Percentiles rank a stretch among this genome's conserved stretches.
Conservation (phyloP, 306 rosid genomes). For the Crotalaria pallida region DNA sequence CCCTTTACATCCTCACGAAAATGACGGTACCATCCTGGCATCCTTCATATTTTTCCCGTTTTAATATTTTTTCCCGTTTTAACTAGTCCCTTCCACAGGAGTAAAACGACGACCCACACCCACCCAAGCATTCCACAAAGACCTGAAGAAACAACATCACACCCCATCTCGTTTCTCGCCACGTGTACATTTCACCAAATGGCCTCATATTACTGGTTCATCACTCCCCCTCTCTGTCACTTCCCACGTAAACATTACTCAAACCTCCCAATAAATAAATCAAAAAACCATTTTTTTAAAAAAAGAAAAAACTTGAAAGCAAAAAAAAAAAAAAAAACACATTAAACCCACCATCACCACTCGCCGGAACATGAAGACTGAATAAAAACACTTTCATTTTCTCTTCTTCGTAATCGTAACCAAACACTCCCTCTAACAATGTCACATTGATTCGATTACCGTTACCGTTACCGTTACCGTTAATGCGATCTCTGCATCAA, state of each 20-base stretch:
- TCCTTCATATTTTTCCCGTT: too few species aligned
- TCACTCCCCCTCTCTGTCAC: background rate
- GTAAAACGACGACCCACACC: background rate
- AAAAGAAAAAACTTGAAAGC: background rate
- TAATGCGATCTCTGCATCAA: constrained; percentile 56
- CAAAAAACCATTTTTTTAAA: too few species aligned
- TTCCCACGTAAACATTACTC: constrained; percentile 38
- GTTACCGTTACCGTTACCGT: constrained; percentile 15
- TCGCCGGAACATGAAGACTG: background rate
- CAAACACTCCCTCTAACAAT: background rate
- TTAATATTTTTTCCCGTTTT: too few species aligned
- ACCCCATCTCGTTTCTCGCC: background rate
- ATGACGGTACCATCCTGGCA: too few species aligned
- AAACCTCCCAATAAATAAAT: background rate
- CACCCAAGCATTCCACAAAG: background rate
- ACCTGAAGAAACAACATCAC: constrained; percentile 21
- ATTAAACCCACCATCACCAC: background rate
- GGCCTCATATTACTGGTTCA: background rate
- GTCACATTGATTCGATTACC: background rate
- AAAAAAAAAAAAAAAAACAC: background rate
- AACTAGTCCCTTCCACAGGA: too few species aligned
- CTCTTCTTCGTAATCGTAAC: constrained; percentile 39
- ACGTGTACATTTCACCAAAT: constrained; percentile 19
- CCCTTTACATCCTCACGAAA: too few species aligned
- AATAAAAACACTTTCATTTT: background rate